Percentiles rank a stretch among this genome's conserved stretches.
These are phyloP conservation scores for Sideroxylon spinosum DNA, from an alignment of 179 eudicot species.

Conservation along the genomic window DNA sequence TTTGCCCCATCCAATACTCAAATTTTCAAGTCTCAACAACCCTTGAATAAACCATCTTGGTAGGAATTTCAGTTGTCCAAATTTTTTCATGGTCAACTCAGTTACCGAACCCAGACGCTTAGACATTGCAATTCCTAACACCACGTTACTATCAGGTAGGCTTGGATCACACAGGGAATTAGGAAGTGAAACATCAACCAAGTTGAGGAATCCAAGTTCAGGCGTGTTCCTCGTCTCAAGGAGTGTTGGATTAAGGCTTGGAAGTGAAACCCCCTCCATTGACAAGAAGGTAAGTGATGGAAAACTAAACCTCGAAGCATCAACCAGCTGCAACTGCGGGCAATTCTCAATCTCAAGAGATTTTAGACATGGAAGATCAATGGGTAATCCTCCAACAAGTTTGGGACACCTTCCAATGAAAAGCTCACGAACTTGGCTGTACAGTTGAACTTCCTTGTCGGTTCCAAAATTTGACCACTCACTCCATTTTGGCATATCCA, in stretches of 20 bases:
- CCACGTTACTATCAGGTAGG: not conserved
- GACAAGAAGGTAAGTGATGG: too few relatives aligned
- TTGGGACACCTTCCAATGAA: not conserved
- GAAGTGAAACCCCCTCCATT: not conserved
- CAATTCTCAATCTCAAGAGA: not conserved
- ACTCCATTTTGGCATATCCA: too few relatives aligned
- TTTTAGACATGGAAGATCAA: not conserved
- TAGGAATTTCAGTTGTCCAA: not conserved
- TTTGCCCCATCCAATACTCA: not conserved
- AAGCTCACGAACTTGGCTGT: not conserved
- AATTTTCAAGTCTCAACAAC: not conserved
- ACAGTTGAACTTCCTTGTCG: too few relatives aligned
- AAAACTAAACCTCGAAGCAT: too few relatives aligned
- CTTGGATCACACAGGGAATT: not conserved
- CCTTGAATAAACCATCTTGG: not conserved
- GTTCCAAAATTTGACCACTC: too few relatives aligned
- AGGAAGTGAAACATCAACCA: not conserved
- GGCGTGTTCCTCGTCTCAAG: not conserved
- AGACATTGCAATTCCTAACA: not conserved
- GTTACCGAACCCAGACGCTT: not conserved
- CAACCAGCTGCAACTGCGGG: not conserved
- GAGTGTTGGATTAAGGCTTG: not conserved
- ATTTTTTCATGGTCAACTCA: not conserved
- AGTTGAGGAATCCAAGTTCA: not conserved
- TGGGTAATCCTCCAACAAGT: not conserved